Evolutionary conservation across 2,329 filamentous ascomycete genomes (phyloP), one percentile per base, ranked within the genome.

Genomic region (Calonectria honghensis): DNA sequence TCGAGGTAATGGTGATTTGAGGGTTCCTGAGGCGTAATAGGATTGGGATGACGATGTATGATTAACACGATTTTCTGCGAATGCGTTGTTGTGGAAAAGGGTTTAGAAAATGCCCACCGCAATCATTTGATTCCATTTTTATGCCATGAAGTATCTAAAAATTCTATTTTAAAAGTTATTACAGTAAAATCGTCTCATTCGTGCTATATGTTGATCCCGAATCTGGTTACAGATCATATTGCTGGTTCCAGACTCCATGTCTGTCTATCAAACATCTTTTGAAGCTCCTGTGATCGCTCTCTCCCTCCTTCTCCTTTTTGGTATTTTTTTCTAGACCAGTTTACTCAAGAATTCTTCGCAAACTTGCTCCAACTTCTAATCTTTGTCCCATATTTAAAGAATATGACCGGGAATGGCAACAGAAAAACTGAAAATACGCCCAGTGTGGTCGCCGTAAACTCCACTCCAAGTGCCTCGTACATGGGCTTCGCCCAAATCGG

Each of bases 311-410:
- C 18, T 20, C 2, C 16, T 41, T n/a, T 48, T 5, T 48, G 3
- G 4, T 48, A 11, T 6, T 45, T 7, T 10, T 11, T 10, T 35
- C 32, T n/a, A 4, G 16, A 7, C 11, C n/a, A 24, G 7, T 24
- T 24, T 10, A 24, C 27, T 63, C 13, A 61, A 7, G 32, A 41
- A 41, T 14, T 48, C 61, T 61, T 50, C 6, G 67, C 52, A 61
- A 69, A 69, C 24, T 32, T 69, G 14, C 67, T 69, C 67, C 67
- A 69, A n/a, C 52, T 69, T 32, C 67, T 61, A 11, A 69, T 69
- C 39, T 69, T 69, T 11, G 39, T 39, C 2, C 67, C 67, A 41
- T 61, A 59, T 18, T 69, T 69, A 6, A 61, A 69, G 39, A 69
- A 69, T n/a, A 69, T 14, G 11, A 69, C 29, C 3, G 67, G 67